Percentiles rank a stretch among this genome's conserved stretches.
Evolutionary conservation across 225 moss, liverwort and hornwort species (phyloP).

Genomic region (Sphagnum tenellum): DNA sequence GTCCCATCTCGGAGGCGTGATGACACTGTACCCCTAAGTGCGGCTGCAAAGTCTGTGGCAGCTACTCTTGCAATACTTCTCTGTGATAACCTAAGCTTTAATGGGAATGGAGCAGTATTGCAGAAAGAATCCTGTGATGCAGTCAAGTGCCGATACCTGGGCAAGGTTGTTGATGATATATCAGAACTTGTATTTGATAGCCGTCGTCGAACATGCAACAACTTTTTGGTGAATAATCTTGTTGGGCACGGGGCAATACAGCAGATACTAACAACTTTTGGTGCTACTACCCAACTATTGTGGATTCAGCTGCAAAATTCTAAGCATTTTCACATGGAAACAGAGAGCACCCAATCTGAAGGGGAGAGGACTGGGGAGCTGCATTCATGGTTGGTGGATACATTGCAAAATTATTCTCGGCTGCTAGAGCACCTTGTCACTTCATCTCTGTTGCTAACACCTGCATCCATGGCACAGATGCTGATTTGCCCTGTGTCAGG

Average conservation of each 20-base stretch:
- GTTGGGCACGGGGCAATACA: slow-evolving; percentile 78
- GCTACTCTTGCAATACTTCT: slow-evolving; percentile 75
- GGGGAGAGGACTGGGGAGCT: slow-evolving; percentile 61
- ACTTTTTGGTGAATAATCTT: slow-evolving; percentile 77
- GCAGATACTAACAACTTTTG: slow-evolving; percentile 65
- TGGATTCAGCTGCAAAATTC: slow-evolving; percentile 68
- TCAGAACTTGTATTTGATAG: slow-evolving; percentile 75
- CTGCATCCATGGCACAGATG: slow-evolving; percentile 75
- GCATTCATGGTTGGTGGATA: slow-evolving; percentile 81
- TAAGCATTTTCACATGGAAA: slow-evolving; percentile 86
- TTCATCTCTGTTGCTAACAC: slow-evolving; percentile 64
- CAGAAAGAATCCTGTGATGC: slow-evolving; percentile 43
- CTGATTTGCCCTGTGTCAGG: slow-evolving; percentile 74
- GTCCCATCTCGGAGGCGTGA: slow-evolving; percentile 87
- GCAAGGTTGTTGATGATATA: slow-evolving; percentile 90
- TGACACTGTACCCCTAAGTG: slow-evolving; percentile 63
- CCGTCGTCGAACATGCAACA: slow-evolving; percentile 81
- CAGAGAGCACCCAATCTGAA: slow-evolving; percentile 62
- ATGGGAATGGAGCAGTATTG: slow-evolving; percentile 35
- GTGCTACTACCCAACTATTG: slow-evolving; percentile 76
- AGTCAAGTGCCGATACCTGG: slow-evolving; percentile 86
- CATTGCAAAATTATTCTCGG: slow-evolving; percentile 63
- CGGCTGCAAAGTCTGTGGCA: slow-evolving; percentile 77
- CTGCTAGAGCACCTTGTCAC: slow-evolving; percentile 92
- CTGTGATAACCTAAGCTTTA: slow-evolving; percentile 68